Evolutionary conservation across 495 filamentous ascomycete genomes (phyloP), one percentile per base, ranked within the genome.

Genomic region (Tuber brumale): DNA sequence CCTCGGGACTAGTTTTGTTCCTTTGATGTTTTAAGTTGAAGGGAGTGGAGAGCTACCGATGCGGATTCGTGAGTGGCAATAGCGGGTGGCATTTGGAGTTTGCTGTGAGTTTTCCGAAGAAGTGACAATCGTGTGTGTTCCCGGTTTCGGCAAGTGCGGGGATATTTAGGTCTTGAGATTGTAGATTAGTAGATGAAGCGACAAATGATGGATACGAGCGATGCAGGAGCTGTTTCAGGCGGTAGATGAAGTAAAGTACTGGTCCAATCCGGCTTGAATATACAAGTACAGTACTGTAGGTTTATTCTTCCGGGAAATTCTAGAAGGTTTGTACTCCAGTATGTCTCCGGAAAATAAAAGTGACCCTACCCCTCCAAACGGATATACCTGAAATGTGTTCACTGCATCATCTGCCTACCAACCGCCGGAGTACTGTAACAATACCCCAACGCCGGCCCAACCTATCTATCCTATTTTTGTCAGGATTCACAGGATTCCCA

Each of bases 391-490:
- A 61, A 66, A 18, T 16, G 27, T 66, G 10, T 27, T 35, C 57
- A 66, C n/a, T 1, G 27, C 31, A 66, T 66, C 57, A 66, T 12
- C 57, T 35, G 18, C 57, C 12, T 27, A 14, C 51, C 10, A 35
- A 19, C 57, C 27, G 16, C 6, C 35, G 1, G 57, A 35, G 12
- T 27, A 6, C 27, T 66, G 27, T 18, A 35, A 66, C 57, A 35
- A 35, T 3, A 5, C 27, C 14, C 57, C 57, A 66, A 27, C 27
- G 12, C 57, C 5, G 19, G 12, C 8, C 57, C 27, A 66, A 66
- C 57, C 31, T 66, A 66, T 66, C 57, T 35, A 18, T 66, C 31
- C 57, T 66, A 66, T 66, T 66, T 31, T 66, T 66, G 57, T 66
- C 10, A 4, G 14, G 31, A 35, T 66, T 16, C 57, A 66, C 4